Percentiles rank a stretch among this genome's conserved stretches.
Evolutionary conservation across 2,329 filamentous ascomycete genomes (phyloP).

Genomic region (Fusarium goolgardi): DNA sequence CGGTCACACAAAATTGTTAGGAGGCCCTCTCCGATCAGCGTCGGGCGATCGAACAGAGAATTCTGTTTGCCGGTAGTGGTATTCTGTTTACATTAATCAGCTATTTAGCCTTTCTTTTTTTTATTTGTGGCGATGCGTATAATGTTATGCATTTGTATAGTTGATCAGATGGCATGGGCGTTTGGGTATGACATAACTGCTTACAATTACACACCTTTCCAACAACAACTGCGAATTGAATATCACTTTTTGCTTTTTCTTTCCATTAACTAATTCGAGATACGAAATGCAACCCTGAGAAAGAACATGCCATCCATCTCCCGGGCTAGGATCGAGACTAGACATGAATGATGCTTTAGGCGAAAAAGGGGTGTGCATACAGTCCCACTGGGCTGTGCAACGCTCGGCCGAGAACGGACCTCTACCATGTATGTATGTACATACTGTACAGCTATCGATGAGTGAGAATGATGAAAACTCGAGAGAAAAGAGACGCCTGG

Average conservation of each 20-base stretch:
- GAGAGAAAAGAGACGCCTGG: conserved; percentile 13
- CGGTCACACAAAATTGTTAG: conserved; percentile 17
- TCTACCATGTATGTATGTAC: not conserved
- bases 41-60: conserved; percentile 21
- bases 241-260: not conserved
- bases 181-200: conserved; percentile 12
- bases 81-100: conserved; percentile 4
- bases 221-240: conserved; percentile 3
- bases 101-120: conserved; percentile 5
- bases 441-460: not conserved
- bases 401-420: conserved; percentile 45
- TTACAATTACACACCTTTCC: conserved; percentile 2
- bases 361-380: conserved; percentile 11
- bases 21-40: conserved; percentile 23
- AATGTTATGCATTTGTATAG: conserved; percentile 4
- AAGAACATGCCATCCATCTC: conserved; percentile 2
- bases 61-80: conserved; percentile 15
- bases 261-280: conserved; percentile 16
- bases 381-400: conserved; percentile 19
- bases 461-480: not conserved
- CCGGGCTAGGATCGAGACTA: conserved; percentile 34
- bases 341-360: conserved; percentile 35
- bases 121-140: conserved; percentile 11
- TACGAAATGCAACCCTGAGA: conserved; percentile 10
- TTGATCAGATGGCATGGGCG: conserved; percentile 22